Percentiles rank a stretch among this genome's conserved stretches.
Conservation (phyloP, 306 rosid species). For the Cercis canadensis region DNA sequence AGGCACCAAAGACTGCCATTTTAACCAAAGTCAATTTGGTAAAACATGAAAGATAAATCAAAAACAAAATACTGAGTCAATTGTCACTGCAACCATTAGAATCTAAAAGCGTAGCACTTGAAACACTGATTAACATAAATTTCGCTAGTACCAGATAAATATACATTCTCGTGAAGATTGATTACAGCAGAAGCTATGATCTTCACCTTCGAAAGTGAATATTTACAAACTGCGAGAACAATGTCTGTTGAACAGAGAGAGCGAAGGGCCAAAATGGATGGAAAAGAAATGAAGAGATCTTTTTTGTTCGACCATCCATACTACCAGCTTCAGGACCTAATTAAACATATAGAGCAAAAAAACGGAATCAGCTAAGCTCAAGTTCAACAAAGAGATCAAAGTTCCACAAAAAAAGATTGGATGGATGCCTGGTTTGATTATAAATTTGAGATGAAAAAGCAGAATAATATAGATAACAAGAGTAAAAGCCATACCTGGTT, state of each 20-base stretch:
- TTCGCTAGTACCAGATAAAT: slow-evolving; percentile 21
- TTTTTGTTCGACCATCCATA: slow-evolving; percentile 78
- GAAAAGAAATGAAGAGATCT: slow-evolving; percentile 79
- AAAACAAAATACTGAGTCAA: neutral
- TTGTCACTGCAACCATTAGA: slow-evolving; percentile 25
- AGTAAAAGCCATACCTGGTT: slow-evolving; percentile 67
- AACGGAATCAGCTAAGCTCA: neutral
- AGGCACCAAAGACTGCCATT: too few species aligned
- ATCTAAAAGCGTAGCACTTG: neutral
- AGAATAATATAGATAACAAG: slow-evolving; percentile 3
- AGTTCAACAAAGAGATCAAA: slow-evolving; percentile 27
- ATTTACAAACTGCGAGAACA: slow-evolving; percentile 78
- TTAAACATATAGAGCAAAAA: slow-evolving; percentile 25
- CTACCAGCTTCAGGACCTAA: slow-evolving; percentile 93
- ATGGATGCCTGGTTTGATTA: too few species aligned
- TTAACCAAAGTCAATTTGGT: too few species aligned
- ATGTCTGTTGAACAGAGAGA: slow-evolving; percentile 83
- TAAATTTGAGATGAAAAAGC: too few species aligned
- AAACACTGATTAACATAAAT: slow-evolving; percentile 4
- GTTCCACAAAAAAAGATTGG: slow-evolving; percentile 2
- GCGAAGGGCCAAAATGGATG: slow-evolving; percentile 94
- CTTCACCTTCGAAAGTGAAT: slow-evolving; percentile 84
- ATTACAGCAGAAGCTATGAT: slow-evolving; percentile 11
- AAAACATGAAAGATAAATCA: too few species aligned
- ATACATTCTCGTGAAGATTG: slow-evolving; percentile 33